Evolutionary conservation across 2,329 filamentous ascomycete species (phyloP).

Genomic region (Cryphonectria parasitica): DNA sequence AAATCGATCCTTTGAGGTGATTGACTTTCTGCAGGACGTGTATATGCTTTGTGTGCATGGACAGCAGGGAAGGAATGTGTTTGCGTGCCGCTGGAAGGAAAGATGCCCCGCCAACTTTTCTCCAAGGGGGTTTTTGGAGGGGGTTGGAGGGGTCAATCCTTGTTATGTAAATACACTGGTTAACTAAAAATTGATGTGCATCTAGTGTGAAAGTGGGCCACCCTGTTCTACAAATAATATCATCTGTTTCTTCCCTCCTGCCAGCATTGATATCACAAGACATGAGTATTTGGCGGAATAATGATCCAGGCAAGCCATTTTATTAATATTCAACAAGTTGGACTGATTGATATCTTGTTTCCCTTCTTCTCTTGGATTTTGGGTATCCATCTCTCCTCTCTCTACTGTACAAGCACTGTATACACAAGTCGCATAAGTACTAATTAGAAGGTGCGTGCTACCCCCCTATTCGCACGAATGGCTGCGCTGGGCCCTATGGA

Average conservation of each 20-base stretch:
- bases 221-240: background rate
- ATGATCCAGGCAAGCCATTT: too few relatives aligned
- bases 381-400: background rate
- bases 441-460: background rate
- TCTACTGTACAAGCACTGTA: background rate
- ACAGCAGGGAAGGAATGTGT: background rate
- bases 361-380: too few relatives aligned
- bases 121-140: too few relatives aligned
- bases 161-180: background rate
- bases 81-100: background rate
- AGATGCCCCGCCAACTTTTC: background rate
- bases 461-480: background rate
- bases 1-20: background rate
- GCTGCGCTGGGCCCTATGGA: background rate
- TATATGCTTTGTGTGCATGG: background rate
- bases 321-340: too few relatives aligned
- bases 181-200: background rate
- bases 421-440: background rate
- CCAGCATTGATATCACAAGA: too few relatives aligned
- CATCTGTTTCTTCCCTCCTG: background rate
- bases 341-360: too few relatives aligned
- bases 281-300: too few relatives aligned
- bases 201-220: background rate
- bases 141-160: background rate
- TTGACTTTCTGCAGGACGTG: background rate